Percentiles rank a stretch among this genome's conserved stretches.
phyloP scores from a whole-genome alignment of 139 green algal genomes.

The Chlamydomonas incerta region DNA sequence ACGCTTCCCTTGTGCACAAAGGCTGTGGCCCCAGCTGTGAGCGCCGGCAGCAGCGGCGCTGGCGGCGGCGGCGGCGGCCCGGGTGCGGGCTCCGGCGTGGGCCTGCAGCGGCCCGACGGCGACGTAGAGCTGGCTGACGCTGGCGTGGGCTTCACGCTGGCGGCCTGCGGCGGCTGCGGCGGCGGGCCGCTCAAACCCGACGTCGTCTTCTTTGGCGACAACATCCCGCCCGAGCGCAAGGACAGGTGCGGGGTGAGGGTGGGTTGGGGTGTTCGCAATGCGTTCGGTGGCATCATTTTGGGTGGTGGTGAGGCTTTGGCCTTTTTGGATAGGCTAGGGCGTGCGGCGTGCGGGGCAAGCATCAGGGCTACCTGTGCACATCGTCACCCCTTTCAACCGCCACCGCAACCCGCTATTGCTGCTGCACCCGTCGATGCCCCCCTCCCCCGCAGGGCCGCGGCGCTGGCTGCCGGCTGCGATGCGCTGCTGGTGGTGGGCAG shows the following conservation, averaged over 20 bases:
- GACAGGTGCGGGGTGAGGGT: constrained; percentile 25
- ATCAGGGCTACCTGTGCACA: too few relatives aligned
- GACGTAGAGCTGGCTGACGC: constrained; percentile 81
- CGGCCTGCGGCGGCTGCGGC: constrained; percentile 72
- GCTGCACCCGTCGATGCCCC: too few relatives aligned
- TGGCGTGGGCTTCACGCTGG: constrained; percentile 73
- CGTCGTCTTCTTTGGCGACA: constrained; percentile 31
- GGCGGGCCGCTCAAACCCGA: constrained; percentile 86
- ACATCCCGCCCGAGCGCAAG: constrained; percentile 29
- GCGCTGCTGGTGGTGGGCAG: constrained; percentile 78
- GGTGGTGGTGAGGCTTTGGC: too few relatives aligned
- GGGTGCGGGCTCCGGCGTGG: too few relatives aligned
- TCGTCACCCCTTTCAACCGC: too few relatives aligned
- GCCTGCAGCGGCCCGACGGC: constrained; percentile 76
- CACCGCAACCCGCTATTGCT: too few relatives aligned
- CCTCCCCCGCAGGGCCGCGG: constrained; percentile 1
- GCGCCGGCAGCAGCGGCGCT: too few relatives aligned
- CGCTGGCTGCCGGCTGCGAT: constrained; percentile 7
- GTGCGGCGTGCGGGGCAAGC: too few relatives aligned
- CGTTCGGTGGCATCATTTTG: too few relatives aligned
- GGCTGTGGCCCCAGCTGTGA: not conserved
- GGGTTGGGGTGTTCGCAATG: not conserved
- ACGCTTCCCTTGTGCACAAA: not conserved
- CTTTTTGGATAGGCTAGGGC: too few relatives aligned
- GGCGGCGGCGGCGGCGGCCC: too few relatives aligned